A percentile compares a stretch with the other conserved stretches of the same genome.
phyloP scores from a whole-genome alignment of 1,284 basidiomycete genomes.

The Pyrrhoderma lamaoense region DNA sequence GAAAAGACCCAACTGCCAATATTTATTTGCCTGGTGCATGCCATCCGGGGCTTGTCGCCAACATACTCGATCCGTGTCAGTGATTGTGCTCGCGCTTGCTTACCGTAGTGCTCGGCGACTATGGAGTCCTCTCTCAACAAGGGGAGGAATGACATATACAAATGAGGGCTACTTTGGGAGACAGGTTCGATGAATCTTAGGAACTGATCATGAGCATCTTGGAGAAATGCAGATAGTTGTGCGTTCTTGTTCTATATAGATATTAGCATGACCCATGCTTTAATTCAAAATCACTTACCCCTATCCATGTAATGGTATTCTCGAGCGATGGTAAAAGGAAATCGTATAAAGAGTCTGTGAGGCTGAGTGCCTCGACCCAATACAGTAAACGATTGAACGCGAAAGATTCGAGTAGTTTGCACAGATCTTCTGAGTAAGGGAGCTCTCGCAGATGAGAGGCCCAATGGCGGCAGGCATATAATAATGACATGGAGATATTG shows the following conservation, averaged over 20 bases:
- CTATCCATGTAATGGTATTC: too few species aligned
- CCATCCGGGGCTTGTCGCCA: too few species aligned
- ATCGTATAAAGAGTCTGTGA: neutral
- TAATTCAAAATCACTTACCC: too few species aligned
- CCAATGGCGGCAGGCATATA: neutral
- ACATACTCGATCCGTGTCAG: too few species aligned
- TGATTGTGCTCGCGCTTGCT: too few species aligned
- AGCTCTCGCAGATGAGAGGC: neutral
- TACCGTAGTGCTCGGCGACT: neutral
- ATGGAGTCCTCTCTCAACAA: conserved; percentile 17
- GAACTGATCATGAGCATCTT: neutral
- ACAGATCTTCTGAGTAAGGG: too few species aligned
- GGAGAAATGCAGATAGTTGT: too few species aligned
- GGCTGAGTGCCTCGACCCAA: conserved; percentile 4
- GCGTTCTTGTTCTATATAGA: too few species aligned
- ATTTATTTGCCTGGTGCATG: neutral
- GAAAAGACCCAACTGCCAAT: neutral
- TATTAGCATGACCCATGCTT: too few species aligned
- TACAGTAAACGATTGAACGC: neutral
- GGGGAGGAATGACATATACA: neutral
- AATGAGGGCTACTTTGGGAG: neutral
- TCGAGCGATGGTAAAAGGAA: too few species aligned
- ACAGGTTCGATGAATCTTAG: neutral
- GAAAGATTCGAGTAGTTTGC: too few species aligned
- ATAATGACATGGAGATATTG: neutral